Evolutionary conservation across 805 yeast species (phyloP), one percentile per base, ranked within the genome.

Genomic region (Saturnispora besseyi): DNA sequence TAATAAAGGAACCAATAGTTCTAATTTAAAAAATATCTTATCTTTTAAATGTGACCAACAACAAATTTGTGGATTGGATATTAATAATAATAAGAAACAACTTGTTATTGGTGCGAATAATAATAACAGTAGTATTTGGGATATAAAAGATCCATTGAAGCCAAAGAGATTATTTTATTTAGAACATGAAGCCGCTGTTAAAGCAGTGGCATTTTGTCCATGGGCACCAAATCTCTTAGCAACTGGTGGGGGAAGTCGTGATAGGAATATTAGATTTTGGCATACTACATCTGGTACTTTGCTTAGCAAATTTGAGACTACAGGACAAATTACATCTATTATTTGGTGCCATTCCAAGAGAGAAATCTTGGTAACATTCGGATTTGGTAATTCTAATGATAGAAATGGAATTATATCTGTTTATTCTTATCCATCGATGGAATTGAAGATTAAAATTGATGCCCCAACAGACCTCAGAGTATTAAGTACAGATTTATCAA

Each of bases 241-340:
- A 0, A 88, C 96, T 0, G 97, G 97, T 0, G 96, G 93, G 3
- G 97, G 97, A 0, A 78, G 83, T 21, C 81, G 79, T 57, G 97
- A 90, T 62, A 69, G 90, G 46, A 75, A 75, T n/a, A 77, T 89
- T 8, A 63, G 90, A 51, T 87, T 88, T 62, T 89, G 96, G 96
- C 96, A 90, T 63, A 76, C 93, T 0, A 69, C 69, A 3, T 73
- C 91, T 0, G 96, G 96, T 0, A 83, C 95, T 0, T 63, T 87
- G 30, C 66, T 89, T 30, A 69, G 74, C 8, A 70, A 81, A 24
- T 62, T 72, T 40, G 68, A 73, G 41, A 82, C 93, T 1, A 72
- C 72, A 24, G 83, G 86, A 1, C 97, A 90, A 61, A 75, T 89
- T 3, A 88, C 96, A 0, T 78, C 95, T 0, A 63, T 89, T 36